Percentiles rank a stretch among this genome's conserved stretches.
Evolutionary conservation across 148 eudicot species (phyloP).

Genomic region (Amaranthus palmeri): DNA sequence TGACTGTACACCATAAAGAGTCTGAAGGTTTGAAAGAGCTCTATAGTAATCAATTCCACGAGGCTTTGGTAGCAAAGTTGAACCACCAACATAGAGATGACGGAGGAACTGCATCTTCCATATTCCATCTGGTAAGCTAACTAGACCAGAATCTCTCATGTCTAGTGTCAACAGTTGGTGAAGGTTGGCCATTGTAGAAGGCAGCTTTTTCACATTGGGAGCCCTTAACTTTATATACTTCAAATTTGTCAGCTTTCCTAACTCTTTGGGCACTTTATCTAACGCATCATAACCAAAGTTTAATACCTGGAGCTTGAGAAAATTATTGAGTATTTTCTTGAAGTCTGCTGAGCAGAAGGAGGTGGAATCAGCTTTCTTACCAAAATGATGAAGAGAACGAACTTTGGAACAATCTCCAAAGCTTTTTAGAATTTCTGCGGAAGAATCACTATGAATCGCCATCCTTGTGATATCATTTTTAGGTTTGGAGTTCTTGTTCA

Average conservation of each 20-base stretch:
- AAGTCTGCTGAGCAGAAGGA: background rate
- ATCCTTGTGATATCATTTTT: background rate
- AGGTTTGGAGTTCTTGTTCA: background rate
- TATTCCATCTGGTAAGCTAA: slow-evolving; percentile 17
- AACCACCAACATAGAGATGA: slow-evolving; percentile 22
- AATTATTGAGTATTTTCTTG: background rate
- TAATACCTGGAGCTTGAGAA: slow-evolving; percentile 15
- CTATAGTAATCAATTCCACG: slow-evolving; percentile 13
- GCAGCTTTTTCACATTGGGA: slow-evolving; percentile 11
- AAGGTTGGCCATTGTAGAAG: slow-evolving; percentile 22
- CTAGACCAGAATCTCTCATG: slow-evolving; percentile 25
- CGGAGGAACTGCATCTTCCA: slow-evolving; percentile 33
- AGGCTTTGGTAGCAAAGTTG: slow-evolving; percentile 16
- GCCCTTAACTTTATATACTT: slow-evolving; percentile 22
- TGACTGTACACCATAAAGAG: slow-evolving; percentile 28
- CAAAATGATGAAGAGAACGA: slow-evolving; percentile 24
- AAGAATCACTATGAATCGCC: slow-evolving; percentile 14
- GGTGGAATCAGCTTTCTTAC: background rate
- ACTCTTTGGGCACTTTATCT: slow-evolving; percentile 19
- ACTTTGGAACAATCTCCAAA: background rate
- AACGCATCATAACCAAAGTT: slow-evolving; percentile 15
- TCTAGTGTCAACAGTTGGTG: slow-evolving; percentile 28
- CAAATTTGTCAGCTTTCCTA: slow-evolving; percentile 19
- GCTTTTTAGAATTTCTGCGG: background rate
- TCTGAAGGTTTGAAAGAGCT: slow-evolving; percentile 20